Percentiles rank a stretch among this genome's conserved stretches.
phyloP scores from a whole-genome alignment of 2,329 filamentous ascomycete species.

The Dryadomyces quercus-mongolicae region DNA sequence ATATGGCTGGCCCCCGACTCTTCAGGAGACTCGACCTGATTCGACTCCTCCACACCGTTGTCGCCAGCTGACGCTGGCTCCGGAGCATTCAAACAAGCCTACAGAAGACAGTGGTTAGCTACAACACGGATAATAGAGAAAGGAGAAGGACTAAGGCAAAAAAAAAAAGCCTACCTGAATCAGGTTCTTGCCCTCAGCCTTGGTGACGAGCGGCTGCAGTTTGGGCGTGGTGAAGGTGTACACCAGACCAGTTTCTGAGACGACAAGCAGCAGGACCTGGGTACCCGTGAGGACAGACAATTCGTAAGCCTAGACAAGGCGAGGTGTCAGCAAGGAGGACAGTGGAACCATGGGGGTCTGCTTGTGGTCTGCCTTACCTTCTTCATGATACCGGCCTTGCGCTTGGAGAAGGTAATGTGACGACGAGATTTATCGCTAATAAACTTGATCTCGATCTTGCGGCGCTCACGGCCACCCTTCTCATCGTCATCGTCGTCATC shows the following conservation, averaged over 20 bases:
- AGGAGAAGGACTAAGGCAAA: background rate
- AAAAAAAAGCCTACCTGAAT: constrained; percentile 63
- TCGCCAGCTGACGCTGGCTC: constrained; percentile 75
- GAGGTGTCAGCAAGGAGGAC: too few relatives aligned
- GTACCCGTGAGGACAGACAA: constrained; percentile 94
- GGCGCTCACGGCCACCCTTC: constrained; percentile 91
- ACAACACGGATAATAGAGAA: too few relatives aligned
- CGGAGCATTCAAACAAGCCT: constrained; percentile 95
- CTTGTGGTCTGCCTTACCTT: constrained; percentile 51
- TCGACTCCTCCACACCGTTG: constrained; percentile 64
- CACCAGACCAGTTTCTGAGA: constrained; percentile 92
- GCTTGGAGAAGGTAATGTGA: constrained; percentile 99
- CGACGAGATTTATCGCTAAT: constrained; percentile 99
- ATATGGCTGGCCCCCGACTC: constrained; percentile 70
- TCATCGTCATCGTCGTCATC: constrained; percentile 97
- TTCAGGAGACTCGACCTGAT: constrained; percentile 81
- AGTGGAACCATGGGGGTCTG: too few relatives aligned
- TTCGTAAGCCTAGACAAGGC: constrained; percentile 62
- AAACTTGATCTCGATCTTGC: constrained; percentile 99
- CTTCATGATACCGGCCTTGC: constrained; percentile 99
- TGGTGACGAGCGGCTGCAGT: constrained; percentile 93
- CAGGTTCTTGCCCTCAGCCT: constrained; percentile 97
- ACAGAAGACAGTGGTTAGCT: constrained; percentile 20
- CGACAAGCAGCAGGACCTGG: constrained; percentile 89
- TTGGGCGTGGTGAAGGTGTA: constrained; percentile 99